Percentiles rank a stretch among this genome's conserved stretches.
Evolutionary conservation across 1,284 basidiomycete species (phyloP).

Genomic region (Lentinula novae-zelandiae): DNA sequence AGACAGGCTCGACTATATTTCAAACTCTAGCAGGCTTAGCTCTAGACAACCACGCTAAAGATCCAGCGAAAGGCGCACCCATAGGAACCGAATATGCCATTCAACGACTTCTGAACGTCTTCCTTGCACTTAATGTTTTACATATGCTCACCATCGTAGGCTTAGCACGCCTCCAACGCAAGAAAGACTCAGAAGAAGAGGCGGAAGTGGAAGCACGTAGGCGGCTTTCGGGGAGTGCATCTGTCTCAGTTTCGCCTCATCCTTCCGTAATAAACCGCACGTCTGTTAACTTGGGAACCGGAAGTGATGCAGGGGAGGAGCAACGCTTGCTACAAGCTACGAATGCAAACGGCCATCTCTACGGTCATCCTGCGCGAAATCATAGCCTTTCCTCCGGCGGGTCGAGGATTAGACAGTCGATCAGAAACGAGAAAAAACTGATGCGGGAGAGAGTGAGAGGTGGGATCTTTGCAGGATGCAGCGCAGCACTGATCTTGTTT

Average conservation of each 20-base stretch:
- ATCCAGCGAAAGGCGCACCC: slow-evolving; percentile 12
- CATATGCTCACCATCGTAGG: slow-evolving; percentile 52
- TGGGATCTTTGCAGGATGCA: slow-evolving; percentile 41
- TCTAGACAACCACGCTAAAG: slow-evolving; percentile 46
- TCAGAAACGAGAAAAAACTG: slow-evolving; percentile 24
- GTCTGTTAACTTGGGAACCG: slow-evolving; percentile 14
- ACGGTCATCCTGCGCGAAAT: slow-evolving; percentile 2
- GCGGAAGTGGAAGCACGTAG: slow-evolving; percentile 11
- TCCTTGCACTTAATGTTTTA: slow-evolving; percentile 55
- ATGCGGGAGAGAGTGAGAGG: slow-evolving; percentile 46
- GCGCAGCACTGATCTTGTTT: slow-evolving; percentile 41
- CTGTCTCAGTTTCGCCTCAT: slow-evolving; percentile 9
- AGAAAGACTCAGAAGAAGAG: slow-evolving; percentile 27
- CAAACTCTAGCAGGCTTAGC: slow-evolving; percentile 67
- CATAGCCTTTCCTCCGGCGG: slow-evolving; percentile 17
- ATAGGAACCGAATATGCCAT: slow-evolving; percentile 29
- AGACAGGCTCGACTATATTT: slow-evolving; percentile 66
- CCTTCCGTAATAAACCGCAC: slow-evolving; percentile 12
- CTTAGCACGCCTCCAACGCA: slow-evolving; percentile 43
- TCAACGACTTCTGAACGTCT: slow-evolving; percentile 55
- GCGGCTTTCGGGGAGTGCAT: slow-evolving; percentile 10
- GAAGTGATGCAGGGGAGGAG: slow-evolving; percentile 9
- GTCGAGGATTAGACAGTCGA: slow-evolving; percentile 14
- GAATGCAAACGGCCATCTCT: not conserved
- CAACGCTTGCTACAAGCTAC: slow-evolving; percentile 14